Evolutionary conservation across 495 filamentous ascomycete species (phyloP), one percentile per base, ranked within the genome.

Genomic region (Penicillium cataractarum): DNA sequence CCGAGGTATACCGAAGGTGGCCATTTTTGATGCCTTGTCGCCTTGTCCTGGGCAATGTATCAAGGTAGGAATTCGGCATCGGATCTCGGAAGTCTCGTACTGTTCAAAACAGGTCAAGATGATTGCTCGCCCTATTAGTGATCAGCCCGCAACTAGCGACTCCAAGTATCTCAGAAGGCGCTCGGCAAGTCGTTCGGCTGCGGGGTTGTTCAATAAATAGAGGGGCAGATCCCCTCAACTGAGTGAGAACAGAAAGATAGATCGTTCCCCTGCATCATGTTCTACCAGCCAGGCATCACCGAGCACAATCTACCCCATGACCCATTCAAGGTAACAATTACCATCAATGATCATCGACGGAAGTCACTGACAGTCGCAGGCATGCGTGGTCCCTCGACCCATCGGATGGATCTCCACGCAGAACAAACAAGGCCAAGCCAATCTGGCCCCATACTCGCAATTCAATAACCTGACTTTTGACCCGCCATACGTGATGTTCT

Each of bases 381-480:
- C 73, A 17, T 77, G 74, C 48, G 74, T 79, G 19, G 63, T 81
- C 15, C 76, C 78, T 3, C 73, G 78, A 10, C 77, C 78, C 29
- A 81, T 81, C 52, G 80, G 79, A 42, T 82, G 80, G 77, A 83
- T 80, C 50, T 74, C 66, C 37, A 82, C 78, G 6, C 67, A 66
- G 44, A 75, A 71, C 58, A 60, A 62, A 65, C 46, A 69, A 2
- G 74, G 73, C 40, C 55, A 65, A 53, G 64, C 72, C 61, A 86
- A 87, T 63, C 76, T 87, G 6, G 84, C 83, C 0, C 85, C 85
- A 1, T 88, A 80, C 69, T 77, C 69, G 1, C 84, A 86, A 70
- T 86, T 87, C 75, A 85, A 80, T 65, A 88, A 87, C 65, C 76
- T 87, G 0, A 84, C 82, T 46, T 88, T 84, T 71, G 82, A 86